Evolutionary conservation across 768 basidiomycete genomes (phyloP).

Genomic region (Russula dissimulans): DNA sequence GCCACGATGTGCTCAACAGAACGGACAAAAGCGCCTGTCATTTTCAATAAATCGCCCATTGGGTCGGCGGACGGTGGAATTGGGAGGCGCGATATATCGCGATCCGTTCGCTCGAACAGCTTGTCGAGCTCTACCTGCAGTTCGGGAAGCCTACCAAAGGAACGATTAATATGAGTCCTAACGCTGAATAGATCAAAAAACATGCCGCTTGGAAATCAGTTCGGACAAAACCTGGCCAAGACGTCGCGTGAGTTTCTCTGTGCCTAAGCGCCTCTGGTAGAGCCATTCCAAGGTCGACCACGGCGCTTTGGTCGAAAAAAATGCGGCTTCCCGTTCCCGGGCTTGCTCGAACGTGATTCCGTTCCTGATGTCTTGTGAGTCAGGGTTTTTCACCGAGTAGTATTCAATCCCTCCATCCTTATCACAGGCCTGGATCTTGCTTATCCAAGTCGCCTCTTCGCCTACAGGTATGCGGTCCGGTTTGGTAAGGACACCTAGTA

Average conservation of each 20-base stretch:
- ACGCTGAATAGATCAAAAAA: not conserved
- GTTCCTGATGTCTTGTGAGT: conserved; percentile 6
- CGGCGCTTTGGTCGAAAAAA: conserved; percentile 4
- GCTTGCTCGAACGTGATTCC: conserved; percentile 17
- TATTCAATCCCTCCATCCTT: conserved; percentile 1
- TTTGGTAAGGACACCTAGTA: conserved; percentile 11
- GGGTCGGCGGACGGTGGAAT: conserved; percentile 45
- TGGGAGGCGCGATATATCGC: conserved; percentile 29
- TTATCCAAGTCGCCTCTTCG: conserved; percentile 10
- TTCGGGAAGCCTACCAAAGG: conserved; percentile 42
- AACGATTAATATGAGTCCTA: not conserved
- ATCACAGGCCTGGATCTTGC: not conserved
- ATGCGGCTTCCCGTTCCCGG: conserved; percentile 4
- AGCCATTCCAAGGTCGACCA: conserved; percentile 14
- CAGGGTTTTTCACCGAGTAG: conserved; percentile 18
- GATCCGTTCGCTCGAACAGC: conserved; percentile 30
- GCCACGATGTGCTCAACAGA: conserved; percentile 38
- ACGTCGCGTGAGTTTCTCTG: conserved; percentile 9
- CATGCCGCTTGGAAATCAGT: conserved; percentile 16
- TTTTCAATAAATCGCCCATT: conserved; percentile 38
- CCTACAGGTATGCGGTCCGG: conserved; percentile 13
- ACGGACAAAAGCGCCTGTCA: conserved; percentile 36
- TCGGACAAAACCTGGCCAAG: conserved; percentile 5
- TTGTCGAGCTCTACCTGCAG: conserved; percentile 47
- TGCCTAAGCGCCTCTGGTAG: conserved; percentile 13